Conservation (phyloP, 1,139 yeast species). For the Candida frijolesensis region DNA sequence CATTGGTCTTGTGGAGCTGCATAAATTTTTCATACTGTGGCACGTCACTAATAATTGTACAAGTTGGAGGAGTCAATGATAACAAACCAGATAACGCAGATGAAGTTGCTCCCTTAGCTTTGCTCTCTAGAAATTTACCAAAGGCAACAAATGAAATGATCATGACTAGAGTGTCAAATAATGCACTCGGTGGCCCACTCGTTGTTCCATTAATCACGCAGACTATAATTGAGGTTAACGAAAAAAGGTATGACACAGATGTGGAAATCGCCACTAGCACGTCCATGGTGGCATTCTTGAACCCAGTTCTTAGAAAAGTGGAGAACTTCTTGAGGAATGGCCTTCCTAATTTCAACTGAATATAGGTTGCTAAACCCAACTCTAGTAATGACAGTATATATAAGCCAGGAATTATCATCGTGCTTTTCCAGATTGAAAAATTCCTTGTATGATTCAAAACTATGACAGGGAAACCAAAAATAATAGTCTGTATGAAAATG, state of each 20-base stretch:
- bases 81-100: constrained; percentile 80
- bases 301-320: constrained; percentile 64
- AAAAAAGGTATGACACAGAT: constrained; percentile 73
- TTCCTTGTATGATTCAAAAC: constrained; percentile 52
- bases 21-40: constrained; percentile 27
- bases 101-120: constrained; percentile 93
- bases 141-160: constrained; percentile 77
- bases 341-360: constrained; percentile 69
- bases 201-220: constrained; percentile 41
- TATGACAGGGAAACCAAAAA: constrained; percentile 67
- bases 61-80: constrained; percentile 77
- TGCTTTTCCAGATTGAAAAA: constrained; percentile 31
- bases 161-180: constrained; percentile 90
- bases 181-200: constrained; percentile 61
- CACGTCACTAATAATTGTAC: constrained; percentile 58
- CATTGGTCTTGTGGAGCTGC: constrained; percentile 12
- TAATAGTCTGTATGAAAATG: constrained; percentile 52
- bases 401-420: constrained; percentile 50
- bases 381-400: constrained; percentile 65
- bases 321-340: constrained; percentile 66
- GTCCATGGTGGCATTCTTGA: constrained; percentile 87
- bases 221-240: constrained; percentile 58
- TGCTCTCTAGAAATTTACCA: constrained; percentile 90
- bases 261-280: constrained; percentile 86
- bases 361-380: constrained; percentile 59